Conservation (phyloP, 2,329 filamentous ascomycete genomes). For the Xylaria multiplex region DNA sequence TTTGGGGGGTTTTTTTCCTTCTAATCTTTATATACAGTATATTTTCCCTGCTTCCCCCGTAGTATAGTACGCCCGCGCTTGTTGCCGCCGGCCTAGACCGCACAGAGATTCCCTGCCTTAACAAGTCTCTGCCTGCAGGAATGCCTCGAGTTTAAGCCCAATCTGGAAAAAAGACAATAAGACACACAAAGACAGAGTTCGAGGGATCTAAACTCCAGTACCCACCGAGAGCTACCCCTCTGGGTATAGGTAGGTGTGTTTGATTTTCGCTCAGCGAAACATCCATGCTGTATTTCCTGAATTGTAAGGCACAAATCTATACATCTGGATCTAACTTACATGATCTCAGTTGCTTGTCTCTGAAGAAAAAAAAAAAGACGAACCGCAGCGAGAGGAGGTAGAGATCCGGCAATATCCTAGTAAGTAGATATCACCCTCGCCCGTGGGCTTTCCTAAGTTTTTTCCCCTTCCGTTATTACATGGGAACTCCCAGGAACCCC, state of each 20-base stretch:
- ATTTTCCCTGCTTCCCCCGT: constrained; percentile 22
- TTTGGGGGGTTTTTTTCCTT: too few species aligned
- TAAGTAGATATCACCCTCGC: constrained; percentile 12
- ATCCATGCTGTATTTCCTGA: constrained; percentile 16
- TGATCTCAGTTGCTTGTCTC: constrained; percentile 15
- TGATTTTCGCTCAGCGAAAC: constrained; percentile 32
- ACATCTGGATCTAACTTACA: constrained; percentile 13
- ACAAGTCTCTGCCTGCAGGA: constrained; percentile 26
- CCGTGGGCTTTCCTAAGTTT: constrained; percentile 6
- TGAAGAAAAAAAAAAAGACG: neutral
- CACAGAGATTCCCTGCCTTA: constrained; percentile 27
- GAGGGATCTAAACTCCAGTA: constrained; percentile 20
- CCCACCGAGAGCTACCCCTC: constrained; percentile 20
- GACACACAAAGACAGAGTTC: constrained; percentile 33
- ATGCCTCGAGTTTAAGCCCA: constrained; percentile 34
- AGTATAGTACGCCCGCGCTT: constrained; percentile 21
- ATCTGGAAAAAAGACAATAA: constrained; percentile 30
- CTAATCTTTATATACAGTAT: constrained; percentile 11
- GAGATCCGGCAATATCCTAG: constrained; percentile 15
- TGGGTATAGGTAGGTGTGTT: constrained; percentile 21
- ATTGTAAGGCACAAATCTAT: constrained; percentile 18
- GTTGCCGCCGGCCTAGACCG: constrained; percentile 35
- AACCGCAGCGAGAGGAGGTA: neutral
- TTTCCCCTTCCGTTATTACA: constrained; percentile 21
- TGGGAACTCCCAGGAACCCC: constrained; percentile 33